phyloP scores from a whole-genome alignment of 306 rosid species.

The Lablab purpureus region DNA sequence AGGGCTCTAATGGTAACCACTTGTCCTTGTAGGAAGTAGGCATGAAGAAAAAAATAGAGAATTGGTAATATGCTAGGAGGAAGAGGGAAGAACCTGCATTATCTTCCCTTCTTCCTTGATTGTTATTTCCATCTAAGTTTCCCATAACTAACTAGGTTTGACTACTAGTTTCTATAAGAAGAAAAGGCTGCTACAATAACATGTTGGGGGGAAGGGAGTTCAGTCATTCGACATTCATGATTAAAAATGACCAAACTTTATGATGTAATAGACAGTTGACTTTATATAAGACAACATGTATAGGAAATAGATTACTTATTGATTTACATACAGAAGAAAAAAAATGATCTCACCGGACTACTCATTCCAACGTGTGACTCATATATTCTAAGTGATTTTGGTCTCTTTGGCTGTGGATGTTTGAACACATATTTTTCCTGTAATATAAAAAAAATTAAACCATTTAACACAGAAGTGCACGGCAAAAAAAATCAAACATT shows the following conservation, averaged over 20 bases:
- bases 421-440: constrained; percentile 86
- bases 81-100: not conserved
- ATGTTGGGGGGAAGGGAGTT: not conserved
- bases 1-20: not conserved
- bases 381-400: constrained; percentile 91
- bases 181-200: not conserved
- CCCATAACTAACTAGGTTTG: not conserved
- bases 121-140: not conserved
- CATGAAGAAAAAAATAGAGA: not conserved
- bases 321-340: constrained; percentile 44
- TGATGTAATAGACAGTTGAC: constrained; percentile 23
- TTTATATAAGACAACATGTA: not conserved
- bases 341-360: constrained; percentile 74
- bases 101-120: not conserved
- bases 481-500: constrained; percentile 34
- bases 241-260: constrained; percentile 16
- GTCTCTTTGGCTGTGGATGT: constrained; percentile 90
- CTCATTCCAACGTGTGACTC: constrained; percentile 99
- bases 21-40: not conserved
- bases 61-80: not conserved
- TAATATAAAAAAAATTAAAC: constrained; percentile 38
- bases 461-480: constrained; percentile 32
- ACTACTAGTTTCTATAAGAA: constrained; percentile 11
- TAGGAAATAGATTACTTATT: constrained; percentile 32
- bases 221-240: constrained; percentile 8